Evolutionary conservation across 2,329 filamentous ascomycete species (phyloP).

Genomic region (Calonectria henricotiae): DNA sequence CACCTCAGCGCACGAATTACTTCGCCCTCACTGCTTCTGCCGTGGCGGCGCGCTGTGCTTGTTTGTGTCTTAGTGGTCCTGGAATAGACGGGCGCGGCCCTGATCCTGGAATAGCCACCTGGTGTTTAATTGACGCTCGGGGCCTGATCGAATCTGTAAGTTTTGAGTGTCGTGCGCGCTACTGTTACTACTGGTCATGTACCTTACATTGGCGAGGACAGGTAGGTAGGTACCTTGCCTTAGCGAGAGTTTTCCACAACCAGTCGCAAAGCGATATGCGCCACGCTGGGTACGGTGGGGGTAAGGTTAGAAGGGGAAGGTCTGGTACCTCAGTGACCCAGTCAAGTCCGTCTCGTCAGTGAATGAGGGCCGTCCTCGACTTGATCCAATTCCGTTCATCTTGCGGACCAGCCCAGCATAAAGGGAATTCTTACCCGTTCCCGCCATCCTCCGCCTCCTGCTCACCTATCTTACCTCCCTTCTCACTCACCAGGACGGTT

Average conservation of each 20-base stretch:
- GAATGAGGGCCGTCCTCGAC: conserved; percentile 25
- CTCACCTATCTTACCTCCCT: not conserved
- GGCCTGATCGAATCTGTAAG: conserved; percentile 19
- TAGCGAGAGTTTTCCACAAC: conserved; percentile 27
- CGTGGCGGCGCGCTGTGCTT: not conserved
- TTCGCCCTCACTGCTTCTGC: not conserved
- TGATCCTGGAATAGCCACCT: conserved; percentile 17
- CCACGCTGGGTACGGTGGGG: conserved; percentile 24
- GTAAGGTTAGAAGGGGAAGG: conserved; percentile 25
- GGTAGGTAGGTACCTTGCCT: conserved; percentile 34
- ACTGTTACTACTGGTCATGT: conserved; percentile 14
- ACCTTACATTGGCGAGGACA: conserved; percentile 27
- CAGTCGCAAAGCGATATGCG: conserved; percentile 29
- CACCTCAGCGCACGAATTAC: conserved; percentile 11
- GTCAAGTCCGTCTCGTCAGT: not conserved
- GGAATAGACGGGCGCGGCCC: conserved; percentile 15
- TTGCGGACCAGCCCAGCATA: conserved; percentile 47
- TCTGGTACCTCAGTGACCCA: not conserved
- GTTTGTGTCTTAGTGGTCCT: not conserved
- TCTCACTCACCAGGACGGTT: conserved; percentile 15
- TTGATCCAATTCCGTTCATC: conserved; percentile 27
- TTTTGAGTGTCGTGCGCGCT: conserved; percentile 15
- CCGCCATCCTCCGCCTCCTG: conserved; percentile 6
- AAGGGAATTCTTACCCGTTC: conserved; percentile 46
- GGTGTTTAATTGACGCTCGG: conserved; percentile 10